Percentiles rank a stretch among this genome's conserved stretches.
phyloP scores from a whole-genome alignment of 1,284 basidiomycete species.

The Fomes fomentarius region DNA sequence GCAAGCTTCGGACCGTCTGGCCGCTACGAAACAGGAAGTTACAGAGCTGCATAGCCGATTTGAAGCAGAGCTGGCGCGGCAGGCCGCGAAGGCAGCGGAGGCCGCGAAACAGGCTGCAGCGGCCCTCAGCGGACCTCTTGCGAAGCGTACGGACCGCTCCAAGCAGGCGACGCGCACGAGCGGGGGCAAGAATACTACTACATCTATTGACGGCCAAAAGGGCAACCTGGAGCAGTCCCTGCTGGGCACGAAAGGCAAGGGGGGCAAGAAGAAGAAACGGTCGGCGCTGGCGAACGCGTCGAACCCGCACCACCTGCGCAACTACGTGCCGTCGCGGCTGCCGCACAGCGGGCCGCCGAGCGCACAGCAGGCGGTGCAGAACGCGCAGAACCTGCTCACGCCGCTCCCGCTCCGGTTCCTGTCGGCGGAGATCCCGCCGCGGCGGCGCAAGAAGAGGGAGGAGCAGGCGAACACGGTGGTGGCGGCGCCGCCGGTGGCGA shows the following conservation, averaged over 20 bases:
- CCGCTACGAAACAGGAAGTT: constrained; percentile 69
- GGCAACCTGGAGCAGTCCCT: constrained; percentile 43
- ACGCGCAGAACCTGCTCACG: constrained; percentile 52
- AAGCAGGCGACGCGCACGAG: constrained; percentile 34
- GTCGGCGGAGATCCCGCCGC: constrained; percentile 64
- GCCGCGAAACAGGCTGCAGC: constrained; percentile 51
- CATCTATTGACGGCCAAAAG: constrained; percentile 32
- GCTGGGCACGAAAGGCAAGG: constrained; percentile 37
- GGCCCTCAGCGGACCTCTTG: constrained; percentile 29
- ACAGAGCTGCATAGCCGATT: constrained; percentile 64
- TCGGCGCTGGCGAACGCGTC: constrained; percentile 84
- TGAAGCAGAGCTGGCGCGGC: constrained; percentile 69
- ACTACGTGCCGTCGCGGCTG: constrained; percentile 82
- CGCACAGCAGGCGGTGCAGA: constrained; percentile 41
- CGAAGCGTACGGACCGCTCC: constrained; percentile 45
- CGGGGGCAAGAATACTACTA: constrained; percentile 25
- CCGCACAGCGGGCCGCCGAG: constrained; percentile 56
- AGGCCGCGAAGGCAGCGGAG: constrained; percentile 60
- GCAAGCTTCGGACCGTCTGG: constrained; percentile 69
- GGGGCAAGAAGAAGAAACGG: constrained; percentile 86
- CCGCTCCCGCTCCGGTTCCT: constrained; percentile 69
- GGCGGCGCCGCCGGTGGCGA: constrained; percentile 33
- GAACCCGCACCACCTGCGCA: constrained; percentile 88
- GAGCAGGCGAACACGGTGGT: constrained; percentile 38
- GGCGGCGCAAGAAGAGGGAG: constrained; percentile 40